phyloP scores from a whole-genome alignment of 768 basidiomycete species.

The Kwoniella mangroviensis region DNA sequence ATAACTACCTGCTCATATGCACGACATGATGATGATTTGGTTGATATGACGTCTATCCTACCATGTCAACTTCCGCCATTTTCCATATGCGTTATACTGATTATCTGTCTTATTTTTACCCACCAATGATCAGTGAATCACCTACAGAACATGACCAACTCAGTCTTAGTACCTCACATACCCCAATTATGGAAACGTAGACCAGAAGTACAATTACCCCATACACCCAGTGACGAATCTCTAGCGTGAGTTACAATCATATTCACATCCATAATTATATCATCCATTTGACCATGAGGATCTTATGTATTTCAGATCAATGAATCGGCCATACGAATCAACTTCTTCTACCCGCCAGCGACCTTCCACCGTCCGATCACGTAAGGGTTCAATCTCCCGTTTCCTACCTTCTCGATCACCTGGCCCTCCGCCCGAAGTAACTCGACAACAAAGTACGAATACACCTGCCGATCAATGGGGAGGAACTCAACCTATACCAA shows the following conservation, averaged over 20 bases:
- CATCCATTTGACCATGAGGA: not conserved
- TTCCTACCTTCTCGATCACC: conserved; percentile 3
- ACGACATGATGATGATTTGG: not conserved
- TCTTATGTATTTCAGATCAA: not conserved
- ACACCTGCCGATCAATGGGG: conserved; percentile 5
- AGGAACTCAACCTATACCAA: conserved; percentile 6
- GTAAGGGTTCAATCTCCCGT: conserved; percentile 14
- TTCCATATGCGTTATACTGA: not conserved
- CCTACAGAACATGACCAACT: conserved; percentile 78
- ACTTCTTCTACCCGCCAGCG: conserved; percentile 5
- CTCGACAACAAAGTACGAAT: not conserved
- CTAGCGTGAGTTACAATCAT: conserved; percentile 21
- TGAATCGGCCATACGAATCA: not conserved
- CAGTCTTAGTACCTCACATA: conserved; percentile 75
- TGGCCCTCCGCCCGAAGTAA: not conserved
- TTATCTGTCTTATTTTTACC: not conserved
- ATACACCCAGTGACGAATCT: conserved; percentile 31
- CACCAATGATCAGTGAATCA: conserved; percentile 62
- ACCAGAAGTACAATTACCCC: conserved; percentile 68
- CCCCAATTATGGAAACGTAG: conserved; percentile 69
- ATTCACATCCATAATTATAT: not conserved
- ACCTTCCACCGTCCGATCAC: conserved; percentile 18
- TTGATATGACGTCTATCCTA: too few species aligned
- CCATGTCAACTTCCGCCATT: too few species aligned
- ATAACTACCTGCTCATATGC: not conserved